Percentiles rank a stretch among this genome's conserved stretches.
phyloP scores from a whole-genome alignment of 1,284 basidiomycete genomes.

The Heterobasidion irregulare region DNA sequence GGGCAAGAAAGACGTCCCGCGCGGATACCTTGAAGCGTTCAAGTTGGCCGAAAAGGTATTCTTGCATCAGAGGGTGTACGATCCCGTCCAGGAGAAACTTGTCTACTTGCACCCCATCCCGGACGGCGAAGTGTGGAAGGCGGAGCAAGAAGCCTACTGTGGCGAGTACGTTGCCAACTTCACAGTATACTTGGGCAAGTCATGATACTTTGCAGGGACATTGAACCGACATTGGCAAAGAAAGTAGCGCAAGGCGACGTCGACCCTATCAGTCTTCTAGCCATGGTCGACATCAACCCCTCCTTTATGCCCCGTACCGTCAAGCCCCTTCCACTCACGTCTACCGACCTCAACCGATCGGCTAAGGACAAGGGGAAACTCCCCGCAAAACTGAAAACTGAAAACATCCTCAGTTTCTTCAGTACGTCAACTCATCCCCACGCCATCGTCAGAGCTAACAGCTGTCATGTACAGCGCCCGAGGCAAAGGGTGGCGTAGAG shows the following conservation, averaged over 20 bases:
- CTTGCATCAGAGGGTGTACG: constrained; percentile 89
- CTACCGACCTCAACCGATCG: constrained; percentile 19
- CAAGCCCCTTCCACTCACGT: constrained; percentile 27
- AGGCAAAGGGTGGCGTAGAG: constrained; percentile 29
- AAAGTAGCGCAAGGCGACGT: constrained; percentile 69
- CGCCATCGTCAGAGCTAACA: constrained; percentile 1
- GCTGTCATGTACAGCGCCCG: constrained; percentile 20
- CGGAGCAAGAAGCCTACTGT: constrained; percentile 64
- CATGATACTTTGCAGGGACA: constrained; percentile 31
- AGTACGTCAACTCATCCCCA: constrained; percentile 20
- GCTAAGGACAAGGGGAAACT: constrained; percentile 28
- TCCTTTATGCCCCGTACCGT: constrained; percentile 45
- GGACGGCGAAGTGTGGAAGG: constrained; percentile 44
- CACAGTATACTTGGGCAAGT: too few species aligned
- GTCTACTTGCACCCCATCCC: constrained; percentile 62
- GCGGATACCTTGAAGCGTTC: constrained; percentile 68
- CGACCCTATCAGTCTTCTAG: constrained; percentile 67
- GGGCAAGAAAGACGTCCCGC: constrained; percentile 79
- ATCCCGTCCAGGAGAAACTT: constrained; percentile 58
- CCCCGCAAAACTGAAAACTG: constrained; percentile 25
- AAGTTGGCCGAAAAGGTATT: constrained; percentile 87
- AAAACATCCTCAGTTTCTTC: constrained; percentile 53
- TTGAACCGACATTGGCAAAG: constrained; percentile 51
- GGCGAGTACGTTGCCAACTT: constrained; percentile 49
- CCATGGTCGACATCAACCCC: constrained; percentile 79